Percentiles rank a stretch among this genome's conserved stretches.
These are phyloP conservation scores for Eucalyptus guilfoylei DNA, from an alignment of 345 rosid species.

Conservation along the genomic window DNA sequence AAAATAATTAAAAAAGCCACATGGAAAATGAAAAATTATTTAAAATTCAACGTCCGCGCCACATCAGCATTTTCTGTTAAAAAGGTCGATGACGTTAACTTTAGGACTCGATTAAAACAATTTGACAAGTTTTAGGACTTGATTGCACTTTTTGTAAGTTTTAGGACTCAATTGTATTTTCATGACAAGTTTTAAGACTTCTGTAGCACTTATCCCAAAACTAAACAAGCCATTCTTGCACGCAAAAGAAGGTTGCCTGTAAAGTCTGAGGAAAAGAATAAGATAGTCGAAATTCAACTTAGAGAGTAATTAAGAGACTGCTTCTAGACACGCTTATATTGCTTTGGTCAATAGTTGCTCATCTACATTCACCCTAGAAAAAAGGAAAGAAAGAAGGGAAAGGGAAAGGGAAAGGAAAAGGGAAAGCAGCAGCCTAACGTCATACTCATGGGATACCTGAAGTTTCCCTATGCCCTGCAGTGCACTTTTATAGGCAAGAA, in stretches of 20 bases:
- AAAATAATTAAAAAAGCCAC: too few species aligned
- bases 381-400: not conserved
- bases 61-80: too few species aligned
- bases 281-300: not conserved
- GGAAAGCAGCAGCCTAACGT: not conserved
- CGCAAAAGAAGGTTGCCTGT: not conserved
- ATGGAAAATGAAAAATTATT: too few species aligned
- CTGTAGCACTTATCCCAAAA: too few species aligned
- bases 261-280: not conserved
- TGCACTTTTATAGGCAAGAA: conserved; percentile 89
- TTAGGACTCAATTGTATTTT: too few species aligned
- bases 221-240: not conserved
- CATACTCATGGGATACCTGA: conserved; percentile 37
- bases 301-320: not conserved
- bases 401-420: not conserved
- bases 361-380: not conserved
- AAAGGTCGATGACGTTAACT: too few species aligned
- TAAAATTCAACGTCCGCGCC: too few species aligned
- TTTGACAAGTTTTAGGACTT: too few species aligned
- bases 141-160: too few species aligned
- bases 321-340: not conserved
- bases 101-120: too few species aligned
- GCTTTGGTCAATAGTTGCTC: not conserved
- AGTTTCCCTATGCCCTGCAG: conserved; percentile 80
- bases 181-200: too few species aligned